Evolutionary conservation across 768 basidiomycete species (phyloP), one percentile per base, ranked within the genome.

Genomic region (Leccinum variicolor): DNA sequence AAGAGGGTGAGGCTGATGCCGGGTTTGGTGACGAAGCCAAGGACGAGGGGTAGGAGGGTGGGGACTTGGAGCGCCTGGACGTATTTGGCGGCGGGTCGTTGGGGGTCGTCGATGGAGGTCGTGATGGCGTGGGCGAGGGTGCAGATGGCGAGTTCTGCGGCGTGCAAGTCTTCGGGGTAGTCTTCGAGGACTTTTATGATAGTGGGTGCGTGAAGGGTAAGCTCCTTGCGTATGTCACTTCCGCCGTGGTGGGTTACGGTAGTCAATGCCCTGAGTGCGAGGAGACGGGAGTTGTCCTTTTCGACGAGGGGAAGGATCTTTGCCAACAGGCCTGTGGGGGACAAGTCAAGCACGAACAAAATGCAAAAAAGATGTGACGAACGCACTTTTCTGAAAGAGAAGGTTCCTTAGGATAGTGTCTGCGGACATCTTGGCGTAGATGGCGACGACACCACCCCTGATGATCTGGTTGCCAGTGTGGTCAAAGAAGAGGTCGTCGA

Each of bases 191-290:
- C 66, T 28, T 73, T 76, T 15, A 81, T 61, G 10, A 87, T 70
- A 14, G 63, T 65, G 10, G 74, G 66, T 33, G 77, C 70, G 51
- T 74, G 76, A 2, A 71, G 63, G 0, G 84, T 82, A 53, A 88
- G 81, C 55, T 80, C 80, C 47, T 72, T 65, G 36, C 81, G 81
- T 26, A 81, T 76, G 17, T 76, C 71, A 3, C 64, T 57, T 6
- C 84, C 84, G 4, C 84, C 84, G 49, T 86, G 84, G 57, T 84
- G 85, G 0, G 86, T 87, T 11, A 87, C 76, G 23, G 80, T 83
- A 0, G 77, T 77, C 21, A 89, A 69, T 0, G 83, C 78, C 28
- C 80, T 79, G 10, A 88, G 73, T 8, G 82, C 83, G 50, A 85
- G 68, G 60, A 79, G 76, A 1, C 83, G 78, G 3, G 79, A 82